Evolutionary conservation across 345 rosid genomes (phyloP).

Genomic region (Pugionium cornutum): DNA sequence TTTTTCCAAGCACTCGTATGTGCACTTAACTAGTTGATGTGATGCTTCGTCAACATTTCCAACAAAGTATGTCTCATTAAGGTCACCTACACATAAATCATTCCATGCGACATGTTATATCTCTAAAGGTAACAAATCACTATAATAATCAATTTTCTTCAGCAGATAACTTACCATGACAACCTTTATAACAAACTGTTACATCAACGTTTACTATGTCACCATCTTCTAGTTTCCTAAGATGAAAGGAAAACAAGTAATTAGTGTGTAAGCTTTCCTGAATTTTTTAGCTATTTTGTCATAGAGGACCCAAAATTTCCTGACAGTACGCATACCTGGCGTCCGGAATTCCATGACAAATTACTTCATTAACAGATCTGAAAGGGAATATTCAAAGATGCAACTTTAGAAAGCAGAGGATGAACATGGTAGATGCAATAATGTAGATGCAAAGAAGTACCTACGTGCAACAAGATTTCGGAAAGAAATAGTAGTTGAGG

Average conservation of each 20-base stretch:
- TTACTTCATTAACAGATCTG: constrained; percentile 97
- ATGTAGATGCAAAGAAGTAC: constrained; percentile 51
- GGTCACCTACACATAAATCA: constrained; percentile 63
- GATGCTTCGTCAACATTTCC: constrained; percentile 95
- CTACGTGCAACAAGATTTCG: constrained; percentile 99
- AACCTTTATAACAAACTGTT: constrained; percentile 84
- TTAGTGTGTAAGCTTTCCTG: neutral
- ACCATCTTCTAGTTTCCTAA: constrained; percentile 90
- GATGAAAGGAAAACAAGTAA: constrained; percentile 26
- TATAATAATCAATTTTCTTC: neutral
- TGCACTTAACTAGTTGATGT: constrained; percentile 72
- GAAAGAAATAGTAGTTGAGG: constrained; percentile 88
- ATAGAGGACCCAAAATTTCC: neutral
- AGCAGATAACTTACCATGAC: constrained; percentile 65
- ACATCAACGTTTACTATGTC: constrained; percentile 93
- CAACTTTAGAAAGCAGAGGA: constrained; percentile 21
- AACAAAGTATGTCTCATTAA: constrained; percentile 93
- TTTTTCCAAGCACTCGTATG: constrained; percentile 91
- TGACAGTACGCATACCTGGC: constrained; percentile 59
- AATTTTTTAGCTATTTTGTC: neutral
- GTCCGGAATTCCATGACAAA: constrained; percentile 99
- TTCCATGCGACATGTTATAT: constrained; percentile 19
- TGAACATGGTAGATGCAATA: constrained; percentile 14
- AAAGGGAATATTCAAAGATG: constrained; percentile 28
- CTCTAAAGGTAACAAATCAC: neutral